phyloP scores from a whole-genome alignment of 2,329 filamentous ascomycete genomes.

The Alternaria sp. region DNA sequence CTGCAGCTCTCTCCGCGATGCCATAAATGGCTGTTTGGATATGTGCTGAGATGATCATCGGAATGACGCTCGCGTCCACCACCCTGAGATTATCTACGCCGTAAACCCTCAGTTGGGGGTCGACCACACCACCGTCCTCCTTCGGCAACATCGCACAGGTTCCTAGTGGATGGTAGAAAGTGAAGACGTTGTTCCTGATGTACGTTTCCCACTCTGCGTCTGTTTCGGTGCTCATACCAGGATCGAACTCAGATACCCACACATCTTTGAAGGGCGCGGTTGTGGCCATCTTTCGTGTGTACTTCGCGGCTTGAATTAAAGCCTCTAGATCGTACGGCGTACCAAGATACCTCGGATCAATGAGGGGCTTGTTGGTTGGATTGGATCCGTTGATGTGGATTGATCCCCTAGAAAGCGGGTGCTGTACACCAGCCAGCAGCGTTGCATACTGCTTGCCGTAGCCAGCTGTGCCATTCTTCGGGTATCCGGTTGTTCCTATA shows the following conservation, averaged over 20 bases:
- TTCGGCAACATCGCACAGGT: slow-evolving; percentile 39
- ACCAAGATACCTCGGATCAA: slow-evolving; percentile 30
- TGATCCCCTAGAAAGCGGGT: slow-evolving; percentile 36
- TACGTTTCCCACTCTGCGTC: slow-evolving; percentile 30
- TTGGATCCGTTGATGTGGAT: slow-evolving; percentile 26
- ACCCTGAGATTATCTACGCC: slow-evolving; percentile 18
- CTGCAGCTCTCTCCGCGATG: slow-evolving; percentile 33
- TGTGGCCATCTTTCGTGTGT: slow-evolving; percentile 32
- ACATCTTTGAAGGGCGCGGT: slow-evolving; percentile 32
- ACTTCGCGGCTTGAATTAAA: slow-evolving; percentile 13
- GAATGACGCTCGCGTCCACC: slow-evolving; percentile 28
- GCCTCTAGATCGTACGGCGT: slow-evolving; percentile 26
- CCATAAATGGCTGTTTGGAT: slow-evolving; percentile 34
- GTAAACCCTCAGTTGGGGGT: slow-evolving; percentile 25
- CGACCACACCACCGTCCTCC: slow-evolving; percentile 26
- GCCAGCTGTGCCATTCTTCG: slow-evolving; percentile 26
- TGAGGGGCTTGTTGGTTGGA: slow-evolving; percentile 16
- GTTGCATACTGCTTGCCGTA: slow-evolving; percentile 32
- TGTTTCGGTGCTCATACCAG: slow-evolving; percentile 24
- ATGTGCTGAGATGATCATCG: slow-evolving; percentile 24
- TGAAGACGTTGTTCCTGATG: slow-evolving; percentile 16
- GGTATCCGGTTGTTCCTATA: slow-evolving; percentile 47
- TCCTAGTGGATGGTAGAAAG: slow-evolving; percentile 39
- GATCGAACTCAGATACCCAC: slow-evolving; percentile 34
- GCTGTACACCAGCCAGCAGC: slow-evolving; percentile 38